Conservation (phyloP, 352 stramenopile species). For the Elongisporangium prolatum region DNA sequence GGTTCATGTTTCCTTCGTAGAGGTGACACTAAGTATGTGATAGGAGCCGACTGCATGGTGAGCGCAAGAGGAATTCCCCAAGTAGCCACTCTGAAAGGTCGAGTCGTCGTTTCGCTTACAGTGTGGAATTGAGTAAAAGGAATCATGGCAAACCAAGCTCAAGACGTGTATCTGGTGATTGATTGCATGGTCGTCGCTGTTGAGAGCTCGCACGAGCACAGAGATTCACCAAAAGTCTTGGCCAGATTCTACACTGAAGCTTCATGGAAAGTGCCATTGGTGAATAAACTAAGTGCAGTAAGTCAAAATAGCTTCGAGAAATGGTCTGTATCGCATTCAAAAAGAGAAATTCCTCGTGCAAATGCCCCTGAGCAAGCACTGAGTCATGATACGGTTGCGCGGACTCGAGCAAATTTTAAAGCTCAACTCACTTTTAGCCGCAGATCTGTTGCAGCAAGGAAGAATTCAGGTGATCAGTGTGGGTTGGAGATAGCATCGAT, state of each 20-base stretch:
- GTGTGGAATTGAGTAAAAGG: background rate
- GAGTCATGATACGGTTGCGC: background rate
- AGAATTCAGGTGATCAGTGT: background rate
- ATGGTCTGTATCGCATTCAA: background rate
- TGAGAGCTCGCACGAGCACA: background rate
- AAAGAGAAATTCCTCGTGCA: background rate
- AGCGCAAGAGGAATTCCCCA: background rate
- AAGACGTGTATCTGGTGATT: background rate
- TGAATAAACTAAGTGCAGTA: background rate
- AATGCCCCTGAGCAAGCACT: background rate
- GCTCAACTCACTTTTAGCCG: background rate
- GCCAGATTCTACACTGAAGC: background rate
- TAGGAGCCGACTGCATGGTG: background rate
- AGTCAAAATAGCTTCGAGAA: background rate
- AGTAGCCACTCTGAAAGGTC: background rate
- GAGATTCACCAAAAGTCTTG: background rate
- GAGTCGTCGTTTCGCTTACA: background rate
- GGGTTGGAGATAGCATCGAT: background rate
- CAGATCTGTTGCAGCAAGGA: background rate
- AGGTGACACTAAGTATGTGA: background rate
- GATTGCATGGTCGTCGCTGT: background rate
- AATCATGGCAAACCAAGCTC: background rate
- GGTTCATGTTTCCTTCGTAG: background rate
- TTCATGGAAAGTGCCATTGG: background rate
- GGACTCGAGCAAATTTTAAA: background rate